Conservation (phyloP, 176 grass and related monocot species). For the Ensete glaucum region DNA sequence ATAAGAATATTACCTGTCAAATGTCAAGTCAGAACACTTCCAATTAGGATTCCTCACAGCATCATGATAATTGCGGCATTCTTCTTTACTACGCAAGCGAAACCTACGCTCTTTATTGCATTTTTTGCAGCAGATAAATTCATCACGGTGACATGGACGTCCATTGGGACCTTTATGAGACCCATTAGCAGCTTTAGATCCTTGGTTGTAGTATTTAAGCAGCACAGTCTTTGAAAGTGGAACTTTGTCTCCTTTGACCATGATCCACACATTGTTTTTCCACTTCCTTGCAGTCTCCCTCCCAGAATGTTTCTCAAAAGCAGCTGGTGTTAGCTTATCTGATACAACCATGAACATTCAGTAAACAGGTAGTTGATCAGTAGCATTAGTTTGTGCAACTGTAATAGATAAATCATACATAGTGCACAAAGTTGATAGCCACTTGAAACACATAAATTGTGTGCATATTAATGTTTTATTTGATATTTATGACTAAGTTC, state of each 20-base stretch:
- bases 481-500: no score
- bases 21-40: slow-evolving; percentile 61
- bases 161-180: slow-evolving; percentile 53
- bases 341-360: slow-evolving; percentile 18
- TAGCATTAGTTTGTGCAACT: background rate
- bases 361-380: background rate
- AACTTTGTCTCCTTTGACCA: slow-evolving; percentile 78
- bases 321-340: slow-evolving; percentile 85
- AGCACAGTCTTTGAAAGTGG: slow-evolving; percentile 70
- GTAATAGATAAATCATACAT: no score
- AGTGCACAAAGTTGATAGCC: no score
- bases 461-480: background rate
- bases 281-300: slow-evolving; percentile 86
- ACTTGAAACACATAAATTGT: background rate
- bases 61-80: slow-evolving; percentile 88
- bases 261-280: slow-evolving; percentile 96
- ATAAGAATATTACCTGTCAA: slow-evolving; percentile 50
- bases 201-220: slow-evolving; percentile 67
- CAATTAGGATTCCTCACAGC: slow-evolving; percentile 57
- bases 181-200: slow-evolving; percentile 50
- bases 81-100: slow-evolving; percentile 69
- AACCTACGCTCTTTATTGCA: slow-evolving; percentile 87
- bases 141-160: slow-evolving; percentile 61
- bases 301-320: slow-evolving; percentile 94
- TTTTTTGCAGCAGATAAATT: slow-evolving; percentile 58